Conservation (phyloP, 2,329 filamentous ascomycete genomes). For the Thermochaetoides dissita region DNA sequence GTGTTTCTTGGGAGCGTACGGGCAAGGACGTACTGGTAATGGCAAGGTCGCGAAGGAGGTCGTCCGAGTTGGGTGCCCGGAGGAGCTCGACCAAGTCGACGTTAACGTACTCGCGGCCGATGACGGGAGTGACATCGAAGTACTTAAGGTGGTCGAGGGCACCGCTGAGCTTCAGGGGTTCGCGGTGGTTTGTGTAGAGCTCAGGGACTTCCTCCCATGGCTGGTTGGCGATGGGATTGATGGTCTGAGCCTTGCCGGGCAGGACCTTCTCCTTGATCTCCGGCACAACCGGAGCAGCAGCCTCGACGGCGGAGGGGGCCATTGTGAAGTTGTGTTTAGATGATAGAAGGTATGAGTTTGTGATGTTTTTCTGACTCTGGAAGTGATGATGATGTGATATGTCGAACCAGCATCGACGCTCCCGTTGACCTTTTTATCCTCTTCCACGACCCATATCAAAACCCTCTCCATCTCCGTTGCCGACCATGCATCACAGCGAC, state of each 20-base stretch:
- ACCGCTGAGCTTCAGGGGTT: slow-evolving; percentile 18
- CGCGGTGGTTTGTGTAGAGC: slow-evolving; percentile 8
- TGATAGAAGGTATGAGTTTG: background rate
- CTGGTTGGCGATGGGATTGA: slow-evolving; percentile 3
- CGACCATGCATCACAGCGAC: background rate
- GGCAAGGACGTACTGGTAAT: slow-evolving; percentile 27
- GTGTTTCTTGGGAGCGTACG: no score
- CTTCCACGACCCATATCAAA: background rate
- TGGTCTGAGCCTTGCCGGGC: slow-evolving; percentile 2
- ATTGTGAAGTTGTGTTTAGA: slow-evolving; percentile 4
- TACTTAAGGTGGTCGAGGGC: slow-evolving; percentile 29
- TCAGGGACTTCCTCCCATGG: slow-evolving; percentile 6
- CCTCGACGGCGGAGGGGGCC: slow-evolving; percentile 13
- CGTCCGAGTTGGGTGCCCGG: slow-evolving; percentile 39
- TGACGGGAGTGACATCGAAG: slow-evolving; percentile 38
- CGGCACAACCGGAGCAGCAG: slow-evolving; percentile 9
- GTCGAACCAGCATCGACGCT: no score
- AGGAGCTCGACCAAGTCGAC: slow-evolving; percentile 39
- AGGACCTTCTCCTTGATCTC: slow-evolving; percentile 14
- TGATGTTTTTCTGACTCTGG: background rate
- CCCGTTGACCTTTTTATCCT: no score
- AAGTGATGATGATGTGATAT: no score
- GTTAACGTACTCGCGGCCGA: slow-evolving; percentile 39
- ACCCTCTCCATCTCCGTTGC: background rate
- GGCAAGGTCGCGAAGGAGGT: slow-evolving; percentile 44